Percentiles rank a stretch among this genome's conserved stretches.
These are phyloP conservation scores for Psidium guajava DNA, from an alignment of 345 rosid species.

Conservation along the genomic window DNA sequence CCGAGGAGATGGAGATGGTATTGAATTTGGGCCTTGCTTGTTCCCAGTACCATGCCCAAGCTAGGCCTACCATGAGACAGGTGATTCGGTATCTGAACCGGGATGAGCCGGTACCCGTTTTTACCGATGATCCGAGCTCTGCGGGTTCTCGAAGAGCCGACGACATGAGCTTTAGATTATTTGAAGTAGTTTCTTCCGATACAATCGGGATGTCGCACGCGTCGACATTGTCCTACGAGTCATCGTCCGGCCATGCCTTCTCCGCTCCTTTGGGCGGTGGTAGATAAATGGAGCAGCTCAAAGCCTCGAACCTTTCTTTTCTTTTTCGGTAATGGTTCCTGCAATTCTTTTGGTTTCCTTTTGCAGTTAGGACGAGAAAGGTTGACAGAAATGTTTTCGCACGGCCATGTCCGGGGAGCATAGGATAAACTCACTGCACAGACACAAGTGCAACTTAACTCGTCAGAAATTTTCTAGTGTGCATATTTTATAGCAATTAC, in stretches of 20 bases:
- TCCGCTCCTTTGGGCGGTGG: conserved; percentile 19
- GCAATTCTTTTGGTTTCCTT: too few relatives aligned
- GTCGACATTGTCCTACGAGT: not conserved
- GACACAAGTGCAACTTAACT: not conserved
- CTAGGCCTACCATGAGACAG: conserved; percentile 51
- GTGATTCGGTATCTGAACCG: conserved; percentile 38
- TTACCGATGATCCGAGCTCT: conserved; percentile 9
- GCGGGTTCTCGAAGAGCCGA: conserved; percentile 3
- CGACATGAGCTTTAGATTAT: conserved; percentile 2
- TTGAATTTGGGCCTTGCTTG: conserved; percentile 43
- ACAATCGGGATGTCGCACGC: not conserved
- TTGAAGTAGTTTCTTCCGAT: conserved; percentile 13
- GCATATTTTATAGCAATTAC: not conserved
- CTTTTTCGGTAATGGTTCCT: too few relatives aligned
- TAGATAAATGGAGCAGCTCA: conserved; percentile 14
- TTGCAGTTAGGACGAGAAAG: too few relatives aligned
- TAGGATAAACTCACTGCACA: not conserved
- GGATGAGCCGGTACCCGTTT: conserved; percentile 31
- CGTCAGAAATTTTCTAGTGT: not conserved
- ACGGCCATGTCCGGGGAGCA: not conserved
- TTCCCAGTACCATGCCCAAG: conserved; percentile 23
- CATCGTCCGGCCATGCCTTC: conserved; percentile 23
- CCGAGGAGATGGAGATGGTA: conserved; percentile 33
- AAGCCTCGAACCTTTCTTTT: too few relatives aligned
- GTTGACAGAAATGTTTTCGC: not conserved